Evolutionary conservation across 2,329 filamentous ascomycete species (phyloP).

Genomic region (Clarireedia homoeocarpa): DNA sequence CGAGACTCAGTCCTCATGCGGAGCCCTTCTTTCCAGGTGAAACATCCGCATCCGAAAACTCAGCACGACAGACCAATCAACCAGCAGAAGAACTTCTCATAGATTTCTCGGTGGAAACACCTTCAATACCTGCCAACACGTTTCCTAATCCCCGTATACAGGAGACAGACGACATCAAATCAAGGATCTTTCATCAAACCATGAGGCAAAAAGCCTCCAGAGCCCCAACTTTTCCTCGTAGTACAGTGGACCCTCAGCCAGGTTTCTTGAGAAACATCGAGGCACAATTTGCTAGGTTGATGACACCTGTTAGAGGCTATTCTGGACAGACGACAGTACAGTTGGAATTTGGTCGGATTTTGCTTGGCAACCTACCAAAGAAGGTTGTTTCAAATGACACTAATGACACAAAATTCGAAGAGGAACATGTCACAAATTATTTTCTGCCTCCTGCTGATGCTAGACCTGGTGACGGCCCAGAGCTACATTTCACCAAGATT

Average conservation of each 20-base stretch:
- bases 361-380: constrained; percentile 13
- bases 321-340: constrained; percentile 20
- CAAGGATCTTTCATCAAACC: constrained; percentile 18
- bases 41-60: no score
- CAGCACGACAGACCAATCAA: no score
- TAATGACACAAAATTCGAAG: neutral
- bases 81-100: no score
- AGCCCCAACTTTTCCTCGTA: neutral
- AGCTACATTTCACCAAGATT: constrained; percentile 21
- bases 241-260: constrained; percentile 2
- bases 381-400: constrained; percentile 11
- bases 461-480: constrained; percentile 1
- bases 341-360: constrained; percentile 25
- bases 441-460: constrained; percentile 1
- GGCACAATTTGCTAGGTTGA: constrained; percentile 13
- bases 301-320: constrained; percentile 20
- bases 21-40: no score
- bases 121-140: neutral
- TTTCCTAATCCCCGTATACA: constrained; percentile 4
- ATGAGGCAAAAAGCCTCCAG: constrained; percentile 20
- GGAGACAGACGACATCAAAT: constrained; percentile 11
- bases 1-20: no score
- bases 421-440: neutral
- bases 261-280: constrained; percentile 17
- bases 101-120: neutral